Conservation (phyloP, 441 rosid species). For the Syzygium malaccense region DNA sequence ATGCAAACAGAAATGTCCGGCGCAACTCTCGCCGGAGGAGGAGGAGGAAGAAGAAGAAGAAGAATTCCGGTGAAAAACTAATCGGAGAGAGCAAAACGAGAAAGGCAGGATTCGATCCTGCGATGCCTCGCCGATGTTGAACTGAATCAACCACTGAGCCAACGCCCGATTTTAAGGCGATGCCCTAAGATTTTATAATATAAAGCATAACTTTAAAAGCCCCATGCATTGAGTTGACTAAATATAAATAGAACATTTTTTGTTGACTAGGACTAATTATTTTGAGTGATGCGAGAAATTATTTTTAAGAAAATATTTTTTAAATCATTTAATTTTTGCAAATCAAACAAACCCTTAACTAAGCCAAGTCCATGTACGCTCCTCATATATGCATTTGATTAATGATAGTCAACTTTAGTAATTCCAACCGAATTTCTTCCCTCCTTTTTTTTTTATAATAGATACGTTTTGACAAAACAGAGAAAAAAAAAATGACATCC, state of each 20-base stretch:
- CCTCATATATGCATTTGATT: neutral
- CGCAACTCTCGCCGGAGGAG: neutral
- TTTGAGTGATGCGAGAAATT: neutral
- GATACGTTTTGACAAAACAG: neutral
- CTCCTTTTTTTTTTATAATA: neutral
- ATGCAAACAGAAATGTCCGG: neutral
- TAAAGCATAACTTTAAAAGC: neutral
- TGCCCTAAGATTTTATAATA: neutral
- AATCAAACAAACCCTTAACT: neutral
- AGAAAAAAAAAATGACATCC: neutral
- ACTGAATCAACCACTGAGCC: neutral
- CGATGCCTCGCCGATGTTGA: accelerated
- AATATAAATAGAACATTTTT: neutral
- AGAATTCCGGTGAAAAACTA: neutral
- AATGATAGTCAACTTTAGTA: neutral
- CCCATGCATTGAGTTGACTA: accelerated
- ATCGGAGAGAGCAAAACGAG: neutral
- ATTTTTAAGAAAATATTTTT: accelerated
- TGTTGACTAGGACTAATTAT: neutral
- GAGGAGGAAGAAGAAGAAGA: neutral
- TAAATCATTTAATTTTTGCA: accelerated
- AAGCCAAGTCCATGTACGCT: neutral
- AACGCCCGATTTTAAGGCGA: neutral
- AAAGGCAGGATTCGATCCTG: neutral
- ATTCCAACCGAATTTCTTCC: neutral